These are phyloP conservation scores for Malus orientalis DNA, from an alignment of 306 rosid genomes.

Conservation along the genomic window DNA sequence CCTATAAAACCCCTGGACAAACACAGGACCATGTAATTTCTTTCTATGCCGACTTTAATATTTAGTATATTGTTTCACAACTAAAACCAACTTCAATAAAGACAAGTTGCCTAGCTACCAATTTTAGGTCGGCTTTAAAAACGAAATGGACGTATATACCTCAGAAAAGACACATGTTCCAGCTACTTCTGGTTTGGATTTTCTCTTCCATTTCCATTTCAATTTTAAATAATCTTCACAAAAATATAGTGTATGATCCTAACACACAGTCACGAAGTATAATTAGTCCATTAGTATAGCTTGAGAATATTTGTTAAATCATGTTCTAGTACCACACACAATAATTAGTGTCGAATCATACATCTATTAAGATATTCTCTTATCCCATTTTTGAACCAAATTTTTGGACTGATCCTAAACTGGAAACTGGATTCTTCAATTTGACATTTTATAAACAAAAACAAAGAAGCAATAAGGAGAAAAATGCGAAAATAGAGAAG, in stretches of 20 bases:
- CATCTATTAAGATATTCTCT: background rate
- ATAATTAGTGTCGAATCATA: background rate
- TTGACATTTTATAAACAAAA: background rate
- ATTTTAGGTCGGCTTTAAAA: slow-evolving; percentile 22
- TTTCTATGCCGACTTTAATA: background rate
- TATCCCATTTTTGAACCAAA: background rate
- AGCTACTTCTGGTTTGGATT: slow-evolving; percentile 18
- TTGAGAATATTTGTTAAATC: background rate
- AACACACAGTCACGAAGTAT: too few species aligned
- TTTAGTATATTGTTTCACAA: background rate
- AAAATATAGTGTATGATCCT: background rate
- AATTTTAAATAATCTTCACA: background rate
- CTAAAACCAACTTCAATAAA: slow-evolving; percentile 14
- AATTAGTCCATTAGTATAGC: background rate
- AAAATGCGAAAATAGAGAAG: background rate
- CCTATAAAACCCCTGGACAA: slow-evolving; percentile 9
- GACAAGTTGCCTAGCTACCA: slow-evolving; percentile 16
- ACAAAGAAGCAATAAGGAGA: background rate
- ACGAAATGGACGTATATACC: slow-evolving; percentile 17
- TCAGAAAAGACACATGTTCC: slow-evolving; percentile 20
- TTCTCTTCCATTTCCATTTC: background rate
- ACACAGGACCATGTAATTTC: slow-evolving; percentile 18
- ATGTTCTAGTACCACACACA: background rate
- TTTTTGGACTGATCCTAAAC: background rate
- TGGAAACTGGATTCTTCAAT: background rate